Evolutionary conservation across 1,284 basidiomycete species (phyloP).

Genomic region (Ustilago xerochloae): DNA sequence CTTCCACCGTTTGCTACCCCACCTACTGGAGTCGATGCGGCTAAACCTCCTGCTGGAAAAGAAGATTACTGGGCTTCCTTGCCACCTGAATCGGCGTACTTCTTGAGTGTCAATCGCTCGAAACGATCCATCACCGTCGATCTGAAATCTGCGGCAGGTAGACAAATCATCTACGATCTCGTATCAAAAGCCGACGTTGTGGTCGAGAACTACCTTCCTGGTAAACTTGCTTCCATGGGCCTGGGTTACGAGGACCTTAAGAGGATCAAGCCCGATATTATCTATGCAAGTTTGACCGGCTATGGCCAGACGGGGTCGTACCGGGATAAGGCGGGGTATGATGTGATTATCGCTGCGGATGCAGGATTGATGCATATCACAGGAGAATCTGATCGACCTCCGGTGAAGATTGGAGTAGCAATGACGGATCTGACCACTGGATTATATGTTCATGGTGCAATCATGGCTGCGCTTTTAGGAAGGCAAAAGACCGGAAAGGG

Average conservation of each 20-base stretch:
- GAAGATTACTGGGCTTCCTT: conserved; percentile 73
- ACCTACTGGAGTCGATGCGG: conserved; percentile 35
- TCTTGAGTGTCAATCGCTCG: conserved; percentile 87
- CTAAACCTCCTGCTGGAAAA: conserved; percentile 69
- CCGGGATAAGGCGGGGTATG: conserved; percentile 74
- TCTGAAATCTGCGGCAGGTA: conserved; percentile 81
- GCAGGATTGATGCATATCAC: conserved; percentile 72
- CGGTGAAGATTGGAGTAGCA: conserved; percentile 81
- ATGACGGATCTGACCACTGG: conserved; percentile 91
- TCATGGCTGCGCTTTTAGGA: conserved; percentile 88
- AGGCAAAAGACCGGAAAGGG: conserved; percentile 86
- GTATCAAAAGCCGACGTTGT: conserved; percentile 83
- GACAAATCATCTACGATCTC: conserved; percentile 81
- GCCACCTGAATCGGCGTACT: conserved; percentile 92
- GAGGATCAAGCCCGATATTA: conserved; percentile 81
- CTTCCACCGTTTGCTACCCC: conserved; percentile 52
- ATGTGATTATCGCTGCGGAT: conserved; percentile 64
- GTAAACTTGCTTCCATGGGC: conserved; percentile 85
- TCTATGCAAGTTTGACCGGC: conserved; percentile 91
- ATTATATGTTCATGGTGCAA: conserved; percentile 90
- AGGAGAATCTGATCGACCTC: conserved; percentile 86
- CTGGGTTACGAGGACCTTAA: conserved; percentile 86
- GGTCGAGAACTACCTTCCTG: conserved; percentile 69
- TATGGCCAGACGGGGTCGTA: conserved; percentile 95
- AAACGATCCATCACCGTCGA: conserved; percentile 86